These are phyloP conservation scores for Tricholoma matsutake DNA, from an alignment of 768 basidiomycete genomes.

Conservation along the genomic window DNA sequence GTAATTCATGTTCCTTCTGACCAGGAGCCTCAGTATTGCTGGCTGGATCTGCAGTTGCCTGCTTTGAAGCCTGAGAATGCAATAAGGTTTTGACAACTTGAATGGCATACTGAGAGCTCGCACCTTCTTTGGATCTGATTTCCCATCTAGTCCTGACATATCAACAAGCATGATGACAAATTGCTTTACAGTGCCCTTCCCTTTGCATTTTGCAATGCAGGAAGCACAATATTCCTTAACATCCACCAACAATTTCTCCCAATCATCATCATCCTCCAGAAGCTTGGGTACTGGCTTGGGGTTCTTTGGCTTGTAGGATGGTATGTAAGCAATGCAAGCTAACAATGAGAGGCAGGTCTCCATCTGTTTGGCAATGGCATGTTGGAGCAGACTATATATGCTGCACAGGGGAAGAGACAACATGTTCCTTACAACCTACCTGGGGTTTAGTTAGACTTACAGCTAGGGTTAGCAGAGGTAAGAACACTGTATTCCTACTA, in stretches of 20 bases:
- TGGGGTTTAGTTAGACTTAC: no score
- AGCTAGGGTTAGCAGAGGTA: no score
- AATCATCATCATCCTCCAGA: conserved; percentile 11
- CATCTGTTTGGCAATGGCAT: neutral
- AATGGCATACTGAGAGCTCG: neutral
- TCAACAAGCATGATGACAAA: conserved; percentile 7
- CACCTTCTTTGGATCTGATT: conserved; percentile 3
- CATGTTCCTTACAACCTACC: no score
- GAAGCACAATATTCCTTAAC: neutral
- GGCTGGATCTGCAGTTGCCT: neutral
- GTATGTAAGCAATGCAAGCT: conserved; percentile 6
- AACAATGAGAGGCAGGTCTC: neutral
- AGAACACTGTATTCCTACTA: no score
- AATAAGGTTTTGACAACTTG: neutral
- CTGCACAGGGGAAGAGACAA: no score
- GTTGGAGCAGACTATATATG: no score
- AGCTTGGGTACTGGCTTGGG: conserved; percentile 17
- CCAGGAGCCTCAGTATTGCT: neutral
- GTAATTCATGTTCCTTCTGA: neutral
- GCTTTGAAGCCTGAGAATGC: neutral
- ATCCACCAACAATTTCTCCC: conserved; percentile 6
- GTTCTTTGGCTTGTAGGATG: conserved; percentile 14
- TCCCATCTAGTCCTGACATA: conserved; percentile 1
- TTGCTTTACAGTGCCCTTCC: conserved; percentile 5
- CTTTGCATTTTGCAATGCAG: conserved; percentile 1